phyloP scores from a whole-genome alignment of 495 filamentous ascomycete species.

The Penicillium nucicola region DNA sequence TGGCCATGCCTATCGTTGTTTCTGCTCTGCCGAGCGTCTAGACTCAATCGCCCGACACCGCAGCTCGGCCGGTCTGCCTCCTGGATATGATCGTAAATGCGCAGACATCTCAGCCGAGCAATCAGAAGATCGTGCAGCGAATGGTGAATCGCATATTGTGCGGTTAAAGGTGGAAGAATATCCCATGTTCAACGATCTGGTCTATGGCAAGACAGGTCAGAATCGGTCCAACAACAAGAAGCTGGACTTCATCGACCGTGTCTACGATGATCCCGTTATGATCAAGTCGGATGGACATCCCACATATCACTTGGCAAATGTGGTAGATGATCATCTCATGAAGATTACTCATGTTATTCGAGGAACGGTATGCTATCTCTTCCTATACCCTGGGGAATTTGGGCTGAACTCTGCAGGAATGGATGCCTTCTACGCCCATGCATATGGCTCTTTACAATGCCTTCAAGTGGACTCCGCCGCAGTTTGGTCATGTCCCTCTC shows the following conservation, averaged over 20 bases:
- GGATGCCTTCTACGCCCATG: conserved; percentile 90
- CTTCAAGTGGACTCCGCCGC: conserved; percentile 81
- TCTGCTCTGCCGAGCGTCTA: conserved; percentile 75
- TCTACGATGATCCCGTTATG: conserved; percentile 76
- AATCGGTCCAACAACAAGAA: conserved; percentile 43
- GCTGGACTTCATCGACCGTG: conserved; percentile 40
- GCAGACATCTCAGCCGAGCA: conserved; percentile 59
- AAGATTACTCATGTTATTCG: conserved; percentile 92
- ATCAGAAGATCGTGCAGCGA: conserved; percentile 62
- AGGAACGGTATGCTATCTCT: conserved; percentile 58
- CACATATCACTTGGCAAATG: conserved; percentile 96
- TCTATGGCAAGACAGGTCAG: conserved; percentile 63
- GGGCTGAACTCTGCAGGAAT: conserved; percentile 55
- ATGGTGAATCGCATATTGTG: conserved; percentile 72
- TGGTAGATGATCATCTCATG: conserved; percentile 94
- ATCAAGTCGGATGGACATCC: conserved; percentile 88
- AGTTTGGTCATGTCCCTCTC: conserved; percentile 85
- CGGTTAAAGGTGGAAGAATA: conserved; percentile 63
- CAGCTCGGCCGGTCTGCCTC: conserved; percentile 55
- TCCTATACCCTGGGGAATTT: neutral
- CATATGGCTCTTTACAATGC: conserved; percentile 84
- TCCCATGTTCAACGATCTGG: conserved; percentile 66
- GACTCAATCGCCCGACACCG: conserved; percentile 58
- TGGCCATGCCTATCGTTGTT: conserved; percentile 86
- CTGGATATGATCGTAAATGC: conserved; percentile 78